Evolutionary conservation across 169 alveolate genomes (phyloP), one percentile per base, ranked within the genome.

Genomic region (Eimeria acervulina): DNA sequence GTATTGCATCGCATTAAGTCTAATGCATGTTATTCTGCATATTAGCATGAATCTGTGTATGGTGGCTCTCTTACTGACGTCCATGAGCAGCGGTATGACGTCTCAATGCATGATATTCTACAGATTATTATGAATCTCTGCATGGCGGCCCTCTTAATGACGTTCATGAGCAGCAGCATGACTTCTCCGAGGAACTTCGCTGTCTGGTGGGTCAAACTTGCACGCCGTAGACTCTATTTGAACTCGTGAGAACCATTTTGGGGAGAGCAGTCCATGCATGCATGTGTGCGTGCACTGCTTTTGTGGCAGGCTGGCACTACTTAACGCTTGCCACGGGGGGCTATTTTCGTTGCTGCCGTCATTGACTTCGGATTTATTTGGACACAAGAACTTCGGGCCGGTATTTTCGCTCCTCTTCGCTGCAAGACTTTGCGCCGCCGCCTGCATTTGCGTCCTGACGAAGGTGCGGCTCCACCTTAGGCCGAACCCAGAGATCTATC

Each of bases 371-470:
- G 97, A 97, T 87, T 90, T 96, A 59, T 97, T 97, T 88, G 98
- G 98, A 33, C 93, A 93, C 21, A 96, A 92, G 52, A 95, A 97
- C 61, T 96, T 97, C 68, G 97, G 97, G 2, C 97, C 97, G 17
- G 96, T 97, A n/a, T 97, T 97, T 91, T 96, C 97, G 10, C 97
- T 97, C 21, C 98, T 97, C 74, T 97, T 96, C 76, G 96, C 97
- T 10, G 98, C 98, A 13, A 42, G 96, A 33, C 93, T 93, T 47
- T 88, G 88, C 42, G 96, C 96, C 21, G 96, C 90, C 1, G 96
- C 96, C 28, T 70, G 90, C 89, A 80, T 88, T 21, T 80, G 93
- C 52, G 66, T 83, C 36, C 81, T 80, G 72, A 93, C 84, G 36
- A 93, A 93, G 63, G 96, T 80, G 70, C n/a, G 63, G 28, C n/a